A percentile compares a stretch with the other conserved stretches of the same genome.
Conservation (phyloP, 2,329 filamentous ascomycete species). For the Verticillium longisporum region DNA sequence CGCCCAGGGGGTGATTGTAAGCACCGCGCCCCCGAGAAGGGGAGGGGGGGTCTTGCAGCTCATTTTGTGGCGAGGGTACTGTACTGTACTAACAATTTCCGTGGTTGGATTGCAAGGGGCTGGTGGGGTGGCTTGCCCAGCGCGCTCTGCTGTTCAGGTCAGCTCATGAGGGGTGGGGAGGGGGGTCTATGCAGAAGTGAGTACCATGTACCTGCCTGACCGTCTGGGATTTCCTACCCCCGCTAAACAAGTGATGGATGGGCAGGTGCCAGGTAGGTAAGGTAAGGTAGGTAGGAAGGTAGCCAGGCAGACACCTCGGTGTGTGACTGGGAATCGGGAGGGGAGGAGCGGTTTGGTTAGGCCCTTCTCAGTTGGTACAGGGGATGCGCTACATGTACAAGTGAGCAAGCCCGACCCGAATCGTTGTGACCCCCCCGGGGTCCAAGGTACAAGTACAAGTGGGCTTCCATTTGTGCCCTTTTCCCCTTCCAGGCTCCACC, state of each 20-base stretch:
- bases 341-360: neutral
- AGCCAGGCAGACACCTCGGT: too few relatives aligned
- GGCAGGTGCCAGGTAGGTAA: too few relatives aligned
- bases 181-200: neutral
- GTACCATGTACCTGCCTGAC: too few relatives aligned
- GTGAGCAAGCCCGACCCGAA: neutral
- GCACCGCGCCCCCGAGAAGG: neutral
- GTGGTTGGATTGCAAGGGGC: slow-evolving; percentile 1
- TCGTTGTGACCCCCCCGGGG: neutral
- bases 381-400: neutral
- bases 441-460: neutral
- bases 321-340: neutral
- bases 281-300: too few relatives aligned
- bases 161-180: neutral
- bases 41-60: neutral
- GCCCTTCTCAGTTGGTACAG: neutral
- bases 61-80: neutral
- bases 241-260: too few relatives aligned
- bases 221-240: too few relatives aligned
- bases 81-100: slow-evolving; percentile 2
- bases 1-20: too few relatives aligned
- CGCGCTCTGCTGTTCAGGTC: neutral
- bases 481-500: neutral
- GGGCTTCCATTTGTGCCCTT: neutral
- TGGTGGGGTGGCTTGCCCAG: neutral